These are phyloP conservation scores for Trypanosoma vivax DNA, from an alignment of 208 protist genomes.

Conservation along the genomic window DNA sequence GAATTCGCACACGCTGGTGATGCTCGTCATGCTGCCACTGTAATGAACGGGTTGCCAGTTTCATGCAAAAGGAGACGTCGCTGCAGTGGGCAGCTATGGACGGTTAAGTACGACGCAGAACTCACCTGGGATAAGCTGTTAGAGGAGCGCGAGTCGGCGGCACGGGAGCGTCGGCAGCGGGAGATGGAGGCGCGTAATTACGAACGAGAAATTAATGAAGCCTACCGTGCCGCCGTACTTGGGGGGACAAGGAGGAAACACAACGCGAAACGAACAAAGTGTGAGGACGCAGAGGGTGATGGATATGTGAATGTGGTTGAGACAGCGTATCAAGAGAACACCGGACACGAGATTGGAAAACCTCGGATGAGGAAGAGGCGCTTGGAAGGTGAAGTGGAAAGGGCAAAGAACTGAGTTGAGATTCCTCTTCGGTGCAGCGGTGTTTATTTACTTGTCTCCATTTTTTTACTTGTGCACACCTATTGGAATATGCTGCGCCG, in stretches of 20 bases:
- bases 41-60: conserved; percentile 55
- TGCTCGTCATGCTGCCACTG: conserved; percentile 36
- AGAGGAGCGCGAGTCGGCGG: conserved; percentile 50
- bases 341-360: too few species aligned
- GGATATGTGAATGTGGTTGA: too few species aligned
- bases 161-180: conserved; percentile 29
- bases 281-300: neutral
- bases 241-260: conserved; percentile 19
- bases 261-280: conserved; percentile 3
- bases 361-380: too few species aligned
- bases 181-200: conserved; percentile 40
- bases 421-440: too few species aligned
- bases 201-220: conserved; percentile 67
- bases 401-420: too few species aligned
- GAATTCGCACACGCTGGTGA: conserved; percentile 49
- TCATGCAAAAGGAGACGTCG: conserved; percentile 52
- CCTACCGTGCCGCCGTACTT: conserved; percentile 53
- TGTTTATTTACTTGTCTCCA: too few species aligned
- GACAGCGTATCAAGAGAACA: too few species aligned
- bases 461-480: too few species aligned
- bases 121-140: conserved; percentile 61
- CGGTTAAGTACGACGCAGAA: conserved; percentile 47
- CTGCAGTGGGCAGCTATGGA: conserved; percentile 79
- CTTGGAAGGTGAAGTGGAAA: too few species aligned
- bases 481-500: too few species aligned